These are phyloP conservation scores for Striga asiatica DNA, from an alignment of 257 asterid species.

Conservation along the genomic window DNA sequence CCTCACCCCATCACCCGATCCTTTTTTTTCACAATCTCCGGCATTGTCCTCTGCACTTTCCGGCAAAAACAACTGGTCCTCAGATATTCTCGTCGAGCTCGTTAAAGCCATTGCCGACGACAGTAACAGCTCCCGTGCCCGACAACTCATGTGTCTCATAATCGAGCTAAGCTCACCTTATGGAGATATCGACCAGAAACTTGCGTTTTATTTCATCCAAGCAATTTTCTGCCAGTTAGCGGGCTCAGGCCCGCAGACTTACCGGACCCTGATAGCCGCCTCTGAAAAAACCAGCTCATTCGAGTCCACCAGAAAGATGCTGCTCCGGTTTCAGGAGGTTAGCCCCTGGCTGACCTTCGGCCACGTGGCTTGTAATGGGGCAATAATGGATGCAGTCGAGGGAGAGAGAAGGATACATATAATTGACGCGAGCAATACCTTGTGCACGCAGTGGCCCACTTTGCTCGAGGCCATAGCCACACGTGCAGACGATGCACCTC, in stretches of 20 bases:
- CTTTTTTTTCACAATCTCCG: no score
- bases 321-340: constrained; percentile 70
- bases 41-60: no score
- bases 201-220: constrained; percentile 74
- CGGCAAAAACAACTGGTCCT: no score
- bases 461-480: constrained; percentile 77
- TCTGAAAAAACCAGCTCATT: constrained; percentile 53
- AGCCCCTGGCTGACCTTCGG: constrained; percentile 99
- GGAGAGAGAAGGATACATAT: constrained; percentile 59
- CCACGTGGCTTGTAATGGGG: constrained; percentile 87
- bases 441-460: constrained; percentile 96
- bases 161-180: constrained; percentile 91
- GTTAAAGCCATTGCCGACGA: no score
- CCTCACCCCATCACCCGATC: no score
- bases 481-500: constrained; percentile 65
- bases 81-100: no score
- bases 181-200: constrained; percentile 79
- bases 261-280: constrained; percentile 52
- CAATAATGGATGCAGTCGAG: constrained; percentile 74
- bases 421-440: constrained; percentile 65
- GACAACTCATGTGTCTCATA: constrained; percentile 76
- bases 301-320: constrained; percentile 44
- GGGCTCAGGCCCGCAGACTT: constrained; percentile 51
- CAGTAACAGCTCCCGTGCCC: no score
- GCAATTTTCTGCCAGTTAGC: constrained; percentile 73